Percentiles rank a stretch among this genome's conserved stretches.
Conservation (phyloP, 352 stramenopile species). For the Pythium vanterpoolii region DNA sequence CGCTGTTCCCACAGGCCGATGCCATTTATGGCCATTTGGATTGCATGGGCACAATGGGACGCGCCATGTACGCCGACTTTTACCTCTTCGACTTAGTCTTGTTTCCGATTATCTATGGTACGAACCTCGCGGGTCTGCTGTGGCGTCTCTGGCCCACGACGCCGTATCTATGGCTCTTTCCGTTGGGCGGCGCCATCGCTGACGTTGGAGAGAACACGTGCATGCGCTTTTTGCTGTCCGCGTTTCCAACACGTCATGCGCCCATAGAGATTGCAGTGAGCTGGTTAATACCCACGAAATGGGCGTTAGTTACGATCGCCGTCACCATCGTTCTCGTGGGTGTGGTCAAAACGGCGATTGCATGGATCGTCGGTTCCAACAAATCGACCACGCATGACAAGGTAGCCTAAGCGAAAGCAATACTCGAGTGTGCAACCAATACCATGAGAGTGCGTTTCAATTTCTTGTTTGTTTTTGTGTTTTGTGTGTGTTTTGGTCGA, state of each 20-base stretch:
- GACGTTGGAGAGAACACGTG: slow-evolving; percentile 47
- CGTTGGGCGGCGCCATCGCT: slow-evolving; percentile 25
- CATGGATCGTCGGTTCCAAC: neutral
- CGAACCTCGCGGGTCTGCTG: slow-evolving; percentile 11
- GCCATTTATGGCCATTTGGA: slow-evolving; percentile 25
- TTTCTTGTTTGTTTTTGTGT: neutral
- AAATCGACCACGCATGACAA: slow-evolving; percentile 1
- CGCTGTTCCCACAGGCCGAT: slow-evolving; percentile 6
- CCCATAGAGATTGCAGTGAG: slow-evolving; percentile 31
- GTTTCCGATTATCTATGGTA: slow-evolving; percentile 30
- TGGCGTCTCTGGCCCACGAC: slow-evolving; percentile 16
- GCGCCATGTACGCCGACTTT: slow-evolving; percentile 25
- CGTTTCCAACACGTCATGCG: slow-evolving; percentile 31
- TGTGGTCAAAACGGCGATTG: neutral
- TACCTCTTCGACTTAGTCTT: slow-evolving; percentile 28
- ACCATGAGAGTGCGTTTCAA: neutral
- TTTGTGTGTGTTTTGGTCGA: neutral
- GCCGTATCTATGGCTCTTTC: slow-evolving; percentile 16
- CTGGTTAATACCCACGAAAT: slow-evolving; percentile 36
- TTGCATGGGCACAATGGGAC: slow-evolving; percentile 26
- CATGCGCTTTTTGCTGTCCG: slow-evolving; percentile 35
- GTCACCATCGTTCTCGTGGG: slow-evolving; percentile 1
- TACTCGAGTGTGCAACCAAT: no score
- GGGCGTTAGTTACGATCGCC: slow-evolving; percentile 18
- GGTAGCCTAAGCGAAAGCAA: neutral